Percentiles rank a stretch among this genome's conserved stretches.
Evolutionary conservation across 2,329 filamentous ascomycete species (phyloP).

Genomic region (Calycina herbarum): DNA sequence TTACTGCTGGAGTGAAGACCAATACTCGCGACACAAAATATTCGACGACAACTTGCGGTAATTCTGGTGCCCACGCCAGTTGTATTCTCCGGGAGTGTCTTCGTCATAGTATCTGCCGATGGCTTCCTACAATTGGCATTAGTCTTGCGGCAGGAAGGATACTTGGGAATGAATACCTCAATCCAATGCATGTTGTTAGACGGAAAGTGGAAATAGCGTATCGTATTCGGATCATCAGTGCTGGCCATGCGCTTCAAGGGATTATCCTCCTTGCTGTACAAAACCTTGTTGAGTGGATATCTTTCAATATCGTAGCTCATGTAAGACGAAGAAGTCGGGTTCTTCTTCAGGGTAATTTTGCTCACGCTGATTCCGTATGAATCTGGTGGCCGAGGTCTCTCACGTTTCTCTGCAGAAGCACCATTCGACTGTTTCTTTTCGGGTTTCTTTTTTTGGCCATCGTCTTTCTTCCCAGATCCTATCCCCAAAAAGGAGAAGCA

Average conservation of each 20-base stretch:
- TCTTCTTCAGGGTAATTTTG: conserved; percentile 10
- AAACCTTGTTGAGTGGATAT: conserved; percentile 7
- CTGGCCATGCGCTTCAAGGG: neutral
- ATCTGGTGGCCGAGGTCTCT: neutral
- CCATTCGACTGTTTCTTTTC: neutral
- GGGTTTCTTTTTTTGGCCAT: neutral
- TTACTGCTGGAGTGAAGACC: conserved; percentile 14
- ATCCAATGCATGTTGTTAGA: conserved; percentile 19
- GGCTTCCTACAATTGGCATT: conserved; percentile 10
- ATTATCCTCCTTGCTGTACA: conserved; percentile 7
- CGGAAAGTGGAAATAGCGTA: conserved; percentile 17
- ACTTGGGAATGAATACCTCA: conserved; percentile 6
- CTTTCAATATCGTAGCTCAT: conserved; percentile 10
- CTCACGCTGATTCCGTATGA: conserved; percentile 15
- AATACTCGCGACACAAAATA: conserved; percentile 15
- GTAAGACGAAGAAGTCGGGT: neutral
- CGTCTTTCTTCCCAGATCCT: neutral
- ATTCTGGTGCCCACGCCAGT: conserved; percentile 5
- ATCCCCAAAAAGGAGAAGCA: neutral
- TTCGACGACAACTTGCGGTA: conserved; percentile 9
- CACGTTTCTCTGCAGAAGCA: neutral
- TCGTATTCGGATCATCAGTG: conserved; percentile 2
- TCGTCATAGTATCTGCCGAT: conserved; percentile 15
- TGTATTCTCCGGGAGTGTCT: conserved; percentile 11
- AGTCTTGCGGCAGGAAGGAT: neutral